Evolutionary conservation across 495 filamentous ascomycete genomes (phyloP), one percentile per base, ranked within the genome.

Genomic region (Pyrenula aspistea): DNA sequence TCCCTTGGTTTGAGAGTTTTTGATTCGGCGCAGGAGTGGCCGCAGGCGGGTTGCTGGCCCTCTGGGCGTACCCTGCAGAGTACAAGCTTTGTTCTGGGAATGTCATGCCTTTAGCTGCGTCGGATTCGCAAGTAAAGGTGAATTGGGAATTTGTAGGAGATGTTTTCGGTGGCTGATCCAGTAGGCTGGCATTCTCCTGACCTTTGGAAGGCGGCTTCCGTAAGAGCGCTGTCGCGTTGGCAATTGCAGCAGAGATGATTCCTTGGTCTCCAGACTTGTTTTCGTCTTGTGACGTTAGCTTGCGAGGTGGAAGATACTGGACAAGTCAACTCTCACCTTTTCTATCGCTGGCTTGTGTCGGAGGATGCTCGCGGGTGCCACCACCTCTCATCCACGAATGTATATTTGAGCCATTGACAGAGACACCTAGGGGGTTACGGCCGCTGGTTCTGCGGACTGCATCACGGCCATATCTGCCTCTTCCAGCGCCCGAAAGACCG

Each of bases 171-270:
- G 78, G 68, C 67, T 85, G 80, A 49, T 88, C 83, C 48, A 93
- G 65, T 59, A 92, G 75, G 65, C 88, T 93, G 47, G 81, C 76
- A 62, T 90, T 91, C 61, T 86, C 85, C 57, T 84, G 78, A 2
- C 83, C 85, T 60, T 71, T 74, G 1, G 71, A 71, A 20, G 20
- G 50, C 2, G 82, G 73, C 11, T 77, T 77, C 19, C 76, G 72
- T 1, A 84, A 78, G 19, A 82, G 75, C 55, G 87, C 86, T 52
- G 87, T 88, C 22, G 90, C 89, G 64, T 87, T 92, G 10, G 90
- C 89, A 63, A 94, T 94, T n/a, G 91, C 91, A 51, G 82, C 78
- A 19, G 83, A 91, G 56, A 96, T 95, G 59, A 95, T 94, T 53
- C 89, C 91, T 58, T 80, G 77, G 60, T 83, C 82, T 63, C 61